Base-by-base conservation (phyloP, 805 yeast species). In the Metschnikowia borealis region DNA sequence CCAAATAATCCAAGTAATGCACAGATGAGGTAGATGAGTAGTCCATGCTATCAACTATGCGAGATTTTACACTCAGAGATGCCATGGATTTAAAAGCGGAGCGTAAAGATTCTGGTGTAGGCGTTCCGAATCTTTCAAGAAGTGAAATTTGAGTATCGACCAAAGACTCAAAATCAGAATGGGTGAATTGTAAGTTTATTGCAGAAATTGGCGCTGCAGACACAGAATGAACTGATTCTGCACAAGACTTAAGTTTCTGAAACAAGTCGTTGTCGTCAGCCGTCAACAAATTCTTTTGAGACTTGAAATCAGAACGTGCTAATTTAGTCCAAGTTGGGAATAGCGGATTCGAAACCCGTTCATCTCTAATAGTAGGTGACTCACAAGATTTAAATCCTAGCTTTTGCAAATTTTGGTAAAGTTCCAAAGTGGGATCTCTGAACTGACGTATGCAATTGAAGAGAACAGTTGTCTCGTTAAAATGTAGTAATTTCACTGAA, bases 1-100 rank as follows among this genome's bases (percentile, higher is more conserved):
- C 85, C 23, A 87, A 69, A 57, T 84, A 86, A 43, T 73, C 75
- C 42, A 86, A 72, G 57, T 84, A 84, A 58, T 82, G 78, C 62
- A 23, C 74, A 69, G 35, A 53, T 10, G 40, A 23, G 14, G 48
- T 38, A 15, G 36, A 37, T 2, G 43, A 14, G 37, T 37, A 29
- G n/a, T 37, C 42, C 31, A 32, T 31, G 18, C 42, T 31, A 38
- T 37, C 36, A n/a, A 14, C 21, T 32, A 38, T 36, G n/a, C 46
- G 39, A 11, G 46, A 23, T 26, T 23, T 35, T 0, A 78, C 68
- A n/a, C 62, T 50, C 5, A 67, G 66, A 15, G 75, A 73, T 1
- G 83, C 71, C 78, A 82, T 75, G 7, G 72, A 52, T 10, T 53
- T 56, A 59, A 83, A 66, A 1, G 80, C 69, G 3, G 64, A 60